phyloP scores from a whole-genome alignment of 169 alveolate genomes.

The Blepharisma undulans region DNA sequence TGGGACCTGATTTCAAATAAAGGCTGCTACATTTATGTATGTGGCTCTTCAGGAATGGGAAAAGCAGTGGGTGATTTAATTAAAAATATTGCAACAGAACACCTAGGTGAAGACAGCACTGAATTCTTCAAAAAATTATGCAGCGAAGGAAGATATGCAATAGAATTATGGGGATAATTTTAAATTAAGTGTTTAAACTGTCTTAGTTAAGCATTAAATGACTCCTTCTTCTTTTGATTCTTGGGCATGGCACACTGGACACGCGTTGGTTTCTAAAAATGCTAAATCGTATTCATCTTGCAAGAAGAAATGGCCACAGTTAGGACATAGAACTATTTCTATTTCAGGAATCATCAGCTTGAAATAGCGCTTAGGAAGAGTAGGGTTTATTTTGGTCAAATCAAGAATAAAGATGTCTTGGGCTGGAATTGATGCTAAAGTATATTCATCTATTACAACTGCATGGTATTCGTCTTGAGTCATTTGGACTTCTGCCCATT shows the following conservation, averaged over 20 bases:
- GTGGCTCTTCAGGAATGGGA: constrained; percentile 15
- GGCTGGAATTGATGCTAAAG: constrained; percentile 67
- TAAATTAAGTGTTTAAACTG: not conserved
- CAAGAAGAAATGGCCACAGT: constrained; percentile 84
- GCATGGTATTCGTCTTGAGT: constrained; percentile 73
- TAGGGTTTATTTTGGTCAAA: constrained; percentile 62
- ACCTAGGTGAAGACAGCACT: not conserved
- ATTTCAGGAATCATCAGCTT: constrained; percentile 82
- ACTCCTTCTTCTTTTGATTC: not conserved
- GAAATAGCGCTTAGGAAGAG: constrained; percentile 74
- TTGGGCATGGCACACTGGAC: constrained; percentile 25
- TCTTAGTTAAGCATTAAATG: not conserved
- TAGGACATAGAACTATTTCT: constrained; percentile 72
- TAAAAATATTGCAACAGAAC: constrained; percentile 28
- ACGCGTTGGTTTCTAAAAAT: constrained; percentile 7
- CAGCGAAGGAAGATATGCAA: not conserved
- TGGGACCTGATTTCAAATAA: constrained; percentile 20
- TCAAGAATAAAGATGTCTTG: constrained; percentile 87
- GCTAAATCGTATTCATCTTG: constrained; percentile 40
- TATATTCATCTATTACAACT: constrained; percentile 77
- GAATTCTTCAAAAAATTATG: not conserved
- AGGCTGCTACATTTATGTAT: not conserved
- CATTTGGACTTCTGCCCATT: constrained; percentile 69
- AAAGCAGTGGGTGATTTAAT: not conserved
- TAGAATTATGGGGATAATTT: not conserved